Evolutionary conservation across 2,329 filamentous ascomycete genomes (phyloP).

Genomic region (Aspergillus calidoustus): DNA sequence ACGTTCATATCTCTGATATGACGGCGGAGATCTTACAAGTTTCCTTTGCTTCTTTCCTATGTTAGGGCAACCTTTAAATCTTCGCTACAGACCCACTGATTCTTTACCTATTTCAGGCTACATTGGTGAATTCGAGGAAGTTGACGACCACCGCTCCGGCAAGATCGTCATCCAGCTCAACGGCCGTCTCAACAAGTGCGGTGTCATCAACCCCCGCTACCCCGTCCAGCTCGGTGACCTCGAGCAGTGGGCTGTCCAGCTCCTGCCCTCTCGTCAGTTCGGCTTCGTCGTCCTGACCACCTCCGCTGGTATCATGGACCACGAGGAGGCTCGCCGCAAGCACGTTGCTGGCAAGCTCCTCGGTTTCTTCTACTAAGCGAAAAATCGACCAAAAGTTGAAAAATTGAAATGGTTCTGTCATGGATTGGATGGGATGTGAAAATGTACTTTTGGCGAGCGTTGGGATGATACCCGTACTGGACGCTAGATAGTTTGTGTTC

Average conservation of each 20-base stretch:
- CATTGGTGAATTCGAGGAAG: slow-evolving; percentile 99
- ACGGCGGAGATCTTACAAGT: slow-evolving; percentile 94
- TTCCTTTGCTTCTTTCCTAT: slow-evolving; percentile 58
- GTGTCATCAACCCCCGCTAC: slow-evolving; percentile 99
- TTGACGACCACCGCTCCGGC: slow-evolving; percentile 98
- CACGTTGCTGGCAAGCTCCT: slow-evolving; percentile 99
- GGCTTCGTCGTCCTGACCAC: slow-evolving; percentile 99
- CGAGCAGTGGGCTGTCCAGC: slow-evolving; percentile 99
- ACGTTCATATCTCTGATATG: slow-evolving; percentile 40
- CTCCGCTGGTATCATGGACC: slow-evolving; percentile 99
- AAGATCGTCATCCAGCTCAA: slow-evolving; percentile 99
- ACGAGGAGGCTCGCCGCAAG: slow-evolving; percentile 99
- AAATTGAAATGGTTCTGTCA: slow-evolving; percentile 20
- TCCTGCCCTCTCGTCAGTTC: slow-evolving; percentile 99
- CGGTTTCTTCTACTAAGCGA: slow-evolving; percentile 93
- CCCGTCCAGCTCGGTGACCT: slow-evolving; percentile 97
- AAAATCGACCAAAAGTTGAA: slow-evolving; percentile 19
- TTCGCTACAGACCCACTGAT: slow-evolving; percentile 77
- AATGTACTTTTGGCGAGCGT: slow-evolving; percentile 22
- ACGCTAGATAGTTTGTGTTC: slow-evolving; percentile 32
- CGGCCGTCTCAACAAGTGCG: slow-evolving; percentile 98
- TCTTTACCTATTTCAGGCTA: slow-evolving; percentile 67
- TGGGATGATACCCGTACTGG: slow-evolving; percentile 16
- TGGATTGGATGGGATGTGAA: slow-evolving; percentile 1
- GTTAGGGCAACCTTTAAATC: slow-evolving; percentile 91